Base-by-base conservation (phyloP, 352 stramenopile species). In the Pythium volutum region DNA sequence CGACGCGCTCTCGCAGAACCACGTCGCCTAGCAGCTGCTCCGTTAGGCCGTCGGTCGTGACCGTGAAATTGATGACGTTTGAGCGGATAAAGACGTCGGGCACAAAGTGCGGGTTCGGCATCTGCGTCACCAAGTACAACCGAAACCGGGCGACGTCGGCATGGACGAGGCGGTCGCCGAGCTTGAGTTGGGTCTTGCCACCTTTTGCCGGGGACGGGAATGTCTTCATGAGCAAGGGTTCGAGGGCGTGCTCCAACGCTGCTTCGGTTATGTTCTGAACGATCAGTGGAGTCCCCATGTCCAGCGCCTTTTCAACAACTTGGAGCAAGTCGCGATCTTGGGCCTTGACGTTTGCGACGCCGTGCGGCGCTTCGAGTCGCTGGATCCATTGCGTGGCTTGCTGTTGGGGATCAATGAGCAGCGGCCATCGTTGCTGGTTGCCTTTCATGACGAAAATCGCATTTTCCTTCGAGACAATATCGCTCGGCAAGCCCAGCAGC, bases 351-450 rank as follows among this genome's bases (percentile, higher is more conserved):
- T 76, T 76, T 55, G 96, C 79, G 3, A 98, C 62, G 1, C 71
- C 57, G 51, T 88, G 72, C 9, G 23, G 39, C 2, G 66, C 46
- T 58, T 98, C 93, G 42, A 97, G 73, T 4, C 88, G 89, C 34
- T 94, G 89, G 18, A 98, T 87, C 93, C 93, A 98, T 38, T 89
- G 79, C 41, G 87, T 96, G 2, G 89, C 93, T 73, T 98, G 93
- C 16, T 95, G 87, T 66, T 98, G 93, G 2, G 93, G 93, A 59
- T 98, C 93, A 59, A 98, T 98, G 70, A 98, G 85, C 16, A 98
- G 74, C 18, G 93, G 79, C 91, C 91, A 98, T 12, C 90, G 81
- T n/a, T 71, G 46, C n/a, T 88, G 85, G 22, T 71, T 89, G n/a
- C 72, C 70, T 31, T 88, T 80, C 50, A 91, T 83, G 29, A 97